Evolutionary conservation across 805 yeast genomes (phyloP).

Genomic region (Monosporozyma aerobia): DNA sequence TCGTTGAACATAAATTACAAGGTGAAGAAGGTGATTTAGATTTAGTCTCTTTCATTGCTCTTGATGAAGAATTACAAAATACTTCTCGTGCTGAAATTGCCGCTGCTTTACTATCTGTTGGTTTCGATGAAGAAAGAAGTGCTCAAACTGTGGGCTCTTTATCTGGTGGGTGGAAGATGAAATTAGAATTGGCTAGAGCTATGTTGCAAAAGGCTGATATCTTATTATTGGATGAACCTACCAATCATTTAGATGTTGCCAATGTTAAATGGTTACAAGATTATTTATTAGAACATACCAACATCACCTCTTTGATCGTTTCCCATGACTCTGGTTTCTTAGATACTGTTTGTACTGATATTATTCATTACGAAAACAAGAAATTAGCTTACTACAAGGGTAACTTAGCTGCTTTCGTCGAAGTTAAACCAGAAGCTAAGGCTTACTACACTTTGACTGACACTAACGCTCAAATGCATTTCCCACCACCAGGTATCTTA

Average conservation of each 20-base stretch:
- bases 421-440: slow-evolving; percentile 90
- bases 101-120: slow-evolving; percentile 70
- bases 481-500: slow-evolving; percentile 96
- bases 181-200: slow-evolving; percentile 95
- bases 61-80: slow-evolving; percentile 68
- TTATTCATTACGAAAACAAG: slow-evolving; percentile 91
- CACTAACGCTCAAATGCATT: slow-evolving; percentile 88
- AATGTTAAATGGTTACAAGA: slow-evolving; percentile 93
- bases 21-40: slow-evolving; percentile 90
- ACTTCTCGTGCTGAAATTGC: slow-evolving; percentile 66
- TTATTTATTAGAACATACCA: slow-evolving; percentile 69
- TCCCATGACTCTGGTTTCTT: slow-evolving; percentile 97
- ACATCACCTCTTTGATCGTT: slow-evolving; percentile 89
- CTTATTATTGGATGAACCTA: slow-evolving; percentile 91
- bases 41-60: slow-evolving; percentile 76
- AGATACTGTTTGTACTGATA: slow-evolving; percentile 93
- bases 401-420: slow-evolving; percentile 84
- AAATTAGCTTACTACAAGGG: slow-evolving; percentile 94
- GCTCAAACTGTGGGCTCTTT: slow-evolving; percentile 86
- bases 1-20: slow-evolving; percentile 93
- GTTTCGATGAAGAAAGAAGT: slow-evolving; percentile 85
- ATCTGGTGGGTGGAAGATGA: slow-evolving; percentile 99
- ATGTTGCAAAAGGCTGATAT: slow-evolving; percentile 97
- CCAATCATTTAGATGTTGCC: slow-evolving; percentile 91
- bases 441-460: slow-evolving; percentile 91